Conservation (phyloP, 2,329 filamentous ascomycete species). For the Annulohypoxylon truncatum region DNA sequence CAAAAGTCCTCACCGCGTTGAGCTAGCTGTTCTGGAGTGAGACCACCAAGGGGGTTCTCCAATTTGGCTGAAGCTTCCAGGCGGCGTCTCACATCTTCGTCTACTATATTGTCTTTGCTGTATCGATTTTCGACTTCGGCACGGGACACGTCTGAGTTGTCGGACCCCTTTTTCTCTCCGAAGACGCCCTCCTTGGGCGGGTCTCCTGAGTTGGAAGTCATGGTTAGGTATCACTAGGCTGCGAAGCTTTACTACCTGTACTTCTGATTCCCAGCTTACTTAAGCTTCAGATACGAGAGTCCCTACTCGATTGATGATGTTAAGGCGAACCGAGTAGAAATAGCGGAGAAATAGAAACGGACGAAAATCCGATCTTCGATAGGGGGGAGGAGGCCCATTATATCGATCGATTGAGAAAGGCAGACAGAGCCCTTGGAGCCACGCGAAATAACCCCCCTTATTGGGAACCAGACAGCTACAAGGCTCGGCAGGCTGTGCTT, state of each 20-base stretch:
- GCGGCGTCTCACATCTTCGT: slow-evolving; percentile 48
- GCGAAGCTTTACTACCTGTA: background rate
- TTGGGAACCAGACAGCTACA: background rate
- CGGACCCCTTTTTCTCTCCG: slow-evolving; percentile 41
- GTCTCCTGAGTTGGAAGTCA: slow-evolving; percentile 35
- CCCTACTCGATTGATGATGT: slow-evolving; percentile 6
- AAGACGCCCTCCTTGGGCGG: slow-evolving; percentile 16
- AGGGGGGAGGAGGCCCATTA: slow-evolving; percentile 23
- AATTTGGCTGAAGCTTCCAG: slow-evolving; percentile 53
- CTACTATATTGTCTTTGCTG: slow-evolving; percentile 36
- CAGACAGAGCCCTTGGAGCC: slow-evolving; percentile 1
- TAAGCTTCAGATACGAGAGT: background rate
- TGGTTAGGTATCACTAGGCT: slow-evolving; percentile 15
- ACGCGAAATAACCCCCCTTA: slow-evolving; percentile 7
- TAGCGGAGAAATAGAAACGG: slow-evolving; percentile 12
- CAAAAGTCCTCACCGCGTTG: slow-evolving; percentile 70
- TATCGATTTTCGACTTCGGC: slow-evolving; percentile 45
- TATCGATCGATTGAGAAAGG: slow-evolving; percentile 21
- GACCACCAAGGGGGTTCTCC: slow-evolving; percentile 56
- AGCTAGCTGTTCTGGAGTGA: slow-evolving; percentile 59
- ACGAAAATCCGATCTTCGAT: background rate
- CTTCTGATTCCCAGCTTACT: background rate
- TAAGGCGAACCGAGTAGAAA: slow-evolving; percentile 2
- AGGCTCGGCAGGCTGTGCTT: slow-evolving; percentile 17
- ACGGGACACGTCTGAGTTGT: slow-evolving; percentile 44